A percentile compares a stretch with the other conserved stretches of the same genome.
phyloP scores from a whole-genome alignment of 208 protist genomes.

The Leptomonas seymouri region DNA sequence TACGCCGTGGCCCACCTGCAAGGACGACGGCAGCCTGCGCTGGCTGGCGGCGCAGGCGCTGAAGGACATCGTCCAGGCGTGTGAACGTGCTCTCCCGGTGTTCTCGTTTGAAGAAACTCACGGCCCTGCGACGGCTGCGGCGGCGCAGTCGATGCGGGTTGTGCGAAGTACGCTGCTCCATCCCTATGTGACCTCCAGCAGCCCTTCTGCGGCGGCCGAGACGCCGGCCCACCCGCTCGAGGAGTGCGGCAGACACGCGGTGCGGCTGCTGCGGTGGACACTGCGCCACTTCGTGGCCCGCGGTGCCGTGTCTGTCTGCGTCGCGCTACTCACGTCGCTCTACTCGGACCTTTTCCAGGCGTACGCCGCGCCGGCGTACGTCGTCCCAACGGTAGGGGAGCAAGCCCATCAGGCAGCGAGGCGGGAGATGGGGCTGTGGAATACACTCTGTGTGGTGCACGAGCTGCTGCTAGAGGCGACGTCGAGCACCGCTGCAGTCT shows the following conservation, averaged over 20 bases:
- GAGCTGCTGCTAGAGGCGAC: conserved; percentile 28
- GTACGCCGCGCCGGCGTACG: conserved; percentile 2
- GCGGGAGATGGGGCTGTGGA: conserved; percentile 30
- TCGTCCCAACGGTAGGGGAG: conserved; percentile 8
- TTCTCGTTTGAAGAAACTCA: conserved; percentile 29
- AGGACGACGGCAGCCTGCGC: conserved; percentile 53
- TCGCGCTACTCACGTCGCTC: conserved; percentile 24
- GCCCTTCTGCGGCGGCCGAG: conserved; percentile 16
- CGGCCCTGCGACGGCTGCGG: conserved; percentile 21
- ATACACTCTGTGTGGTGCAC: conserved; percentile 21
- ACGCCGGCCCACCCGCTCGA: conserved; percentile 22
- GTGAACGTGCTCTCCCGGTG: conserved; percentile 28
- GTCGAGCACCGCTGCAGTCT: conserved; percentile 1
- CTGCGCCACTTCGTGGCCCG: conserved; percentile 29
- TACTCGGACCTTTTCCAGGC: conserved; percentile 23
- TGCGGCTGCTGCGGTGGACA: conserved; percentile 34
- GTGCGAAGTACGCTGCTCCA: conserved; percentile 28
- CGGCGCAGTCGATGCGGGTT: conserved; percentile 30
- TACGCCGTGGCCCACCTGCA: conserved; percentile 35
- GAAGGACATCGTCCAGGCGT: conserved; percentile 49
- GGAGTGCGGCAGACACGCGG: conserved; percentile 30
- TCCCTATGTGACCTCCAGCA: neutral
- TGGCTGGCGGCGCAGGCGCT: conserved; percentile 66
- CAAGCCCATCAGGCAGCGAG: conserved; percentile 4
- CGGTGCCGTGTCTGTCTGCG: conserved; percentile 15